Percentiles rank a stretch among this genome's conserved stretches.
These are phyloP conservation scores for Crucihimalaya himalaica DNA, from an alignment of 345 rosid genomes.

Conservation along the genomic window DNA sequence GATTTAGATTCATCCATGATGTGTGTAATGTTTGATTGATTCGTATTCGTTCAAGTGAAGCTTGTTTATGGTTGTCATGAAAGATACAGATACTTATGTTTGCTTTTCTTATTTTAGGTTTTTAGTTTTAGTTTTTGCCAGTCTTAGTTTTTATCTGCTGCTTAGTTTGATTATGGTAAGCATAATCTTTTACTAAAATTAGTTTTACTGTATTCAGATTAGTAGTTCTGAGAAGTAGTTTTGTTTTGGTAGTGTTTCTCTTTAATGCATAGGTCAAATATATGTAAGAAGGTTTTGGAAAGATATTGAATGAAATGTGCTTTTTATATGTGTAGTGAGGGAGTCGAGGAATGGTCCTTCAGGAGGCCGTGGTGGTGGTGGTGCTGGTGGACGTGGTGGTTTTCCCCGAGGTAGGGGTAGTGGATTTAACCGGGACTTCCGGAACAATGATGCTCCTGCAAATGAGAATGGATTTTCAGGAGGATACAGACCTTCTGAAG, in stretches of 20 bases:
- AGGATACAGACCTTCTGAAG: conserved; percentile 51
- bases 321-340: conserved; percentile 50
- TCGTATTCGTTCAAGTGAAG: background rate
- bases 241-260: no score
- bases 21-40: background rate
- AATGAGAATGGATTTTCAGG: conserved; percentile 45
- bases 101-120: background rate
- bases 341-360: conserved; percentile 61
- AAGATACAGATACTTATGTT: background rate
- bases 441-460: conserved; percentile 46
- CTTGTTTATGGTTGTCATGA: background rate
- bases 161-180: background rate
- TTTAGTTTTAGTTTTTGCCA: no score
- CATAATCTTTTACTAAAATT: background rate
- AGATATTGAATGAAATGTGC: background rate
- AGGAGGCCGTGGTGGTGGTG: conserved; percentile 54
- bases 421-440: conserved; percentile 55
- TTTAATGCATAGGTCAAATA: no score
- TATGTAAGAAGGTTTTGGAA: background rate
- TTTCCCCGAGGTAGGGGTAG: conserved; percentile 45
- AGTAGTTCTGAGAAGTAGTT: no score
- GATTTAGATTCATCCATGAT: background rate
- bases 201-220: background rate
- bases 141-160: background rate
- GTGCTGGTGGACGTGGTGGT: conserved; percentile 50